Evolutionary conservation across 164 flowering plant species (phyloP), one percentile per base, ranked within the genome.

Genomic region (Chimonanthus salicifolius): DNA sequence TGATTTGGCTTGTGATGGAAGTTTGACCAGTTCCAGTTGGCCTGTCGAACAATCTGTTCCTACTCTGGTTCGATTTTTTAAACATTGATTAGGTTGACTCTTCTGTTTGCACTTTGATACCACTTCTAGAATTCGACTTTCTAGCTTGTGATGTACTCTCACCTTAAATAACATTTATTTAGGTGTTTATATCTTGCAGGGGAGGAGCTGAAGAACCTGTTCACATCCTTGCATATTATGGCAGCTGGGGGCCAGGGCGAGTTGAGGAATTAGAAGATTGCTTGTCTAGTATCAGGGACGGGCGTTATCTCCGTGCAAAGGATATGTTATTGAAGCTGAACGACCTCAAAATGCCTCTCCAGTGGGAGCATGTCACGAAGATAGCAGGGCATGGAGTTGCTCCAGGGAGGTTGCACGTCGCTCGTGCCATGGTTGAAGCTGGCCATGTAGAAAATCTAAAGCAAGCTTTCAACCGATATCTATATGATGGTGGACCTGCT

Each of bases 401-500:
- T 73, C 98, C 99, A 3, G 98, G 99, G 73, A 86, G 99, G 79
- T 79, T 93, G 76, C 99, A 95, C 75, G 92, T 95, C 49, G 99
- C 99, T 77, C 93, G 97, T 62, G 99, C 96, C 15, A 74, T 95
- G 91, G 88, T 95, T 66, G 99, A 93, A 84, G 97, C 93, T 68
- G 99, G 98, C 54, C 83, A 89, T 75, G 96, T 93, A 8, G 96
- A 91, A 79, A 89, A 95, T 82, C 84, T 95, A 70, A 95, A 85
- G 76, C 94, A 95, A 78, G 99, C 97, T 77, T 95, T 93, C 75
- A 62, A 83, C 20, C 85, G 90, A 69, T 95, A 93, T 81, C 89
- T 95, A 71, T 83, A 89, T 81, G 99, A 95, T 80, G 92, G 91
- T 51, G 99, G 99, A 72, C 99, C 99, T 51, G 99, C 99, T 58